Conservation (phyloP, 257 asterid species). For the Solanum infundibuliforme region DNA sequence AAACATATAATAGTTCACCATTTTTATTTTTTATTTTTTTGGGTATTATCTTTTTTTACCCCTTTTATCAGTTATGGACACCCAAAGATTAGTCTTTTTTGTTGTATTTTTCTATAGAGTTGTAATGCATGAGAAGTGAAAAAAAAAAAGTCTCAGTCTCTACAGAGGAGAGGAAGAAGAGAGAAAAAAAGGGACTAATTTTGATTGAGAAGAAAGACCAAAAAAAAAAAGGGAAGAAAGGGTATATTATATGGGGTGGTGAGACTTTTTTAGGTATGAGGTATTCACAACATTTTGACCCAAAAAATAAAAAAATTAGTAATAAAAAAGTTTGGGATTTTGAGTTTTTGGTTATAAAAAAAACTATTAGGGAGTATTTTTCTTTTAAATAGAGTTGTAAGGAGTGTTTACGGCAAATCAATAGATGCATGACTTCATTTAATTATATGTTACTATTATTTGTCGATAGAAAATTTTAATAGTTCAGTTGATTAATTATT, state of each 20-base stretch:
- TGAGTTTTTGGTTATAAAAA: background rate
- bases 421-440: background rate
- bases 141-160: slow-evolving; percentile 14
- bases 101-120: slow-evolving; percentile 1
- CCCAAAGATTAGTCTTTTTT: background rate
- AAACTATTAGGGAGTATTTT: background rate
- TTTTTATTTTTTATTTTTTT: background rate
- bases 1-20: slow-evolving; percentile 16
- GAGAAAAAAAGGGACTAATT: background rate
- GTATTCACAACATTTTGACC: slow-evolving; percentile 8
- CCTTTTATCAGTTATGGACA: background rate
- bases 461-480: background rate
- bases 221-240: background rate
- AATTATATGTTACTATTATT: background rate
- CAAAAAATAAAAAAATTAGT: background rate
- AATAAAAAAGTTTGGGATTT: background rate
- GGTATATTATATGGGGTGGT: slow-evolving; percentile 45
- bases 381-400: background rate
- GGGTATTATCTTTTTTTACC: background rate
- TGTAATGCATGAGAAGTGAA: slow-evolving; percentile 7
- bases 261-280: slow-evolving; percentile 18
- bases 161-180: slow-evolving; percentile 2
- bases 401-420: too few relatives aligned
- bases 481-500: background rate
- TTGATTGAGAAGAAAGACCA: slow-evolving; percentile 3